Evolutionary conservation across 2,329 filamentous ascomycete species (phyloP).

Genomic region (Thyridium curvatum): DNA sequence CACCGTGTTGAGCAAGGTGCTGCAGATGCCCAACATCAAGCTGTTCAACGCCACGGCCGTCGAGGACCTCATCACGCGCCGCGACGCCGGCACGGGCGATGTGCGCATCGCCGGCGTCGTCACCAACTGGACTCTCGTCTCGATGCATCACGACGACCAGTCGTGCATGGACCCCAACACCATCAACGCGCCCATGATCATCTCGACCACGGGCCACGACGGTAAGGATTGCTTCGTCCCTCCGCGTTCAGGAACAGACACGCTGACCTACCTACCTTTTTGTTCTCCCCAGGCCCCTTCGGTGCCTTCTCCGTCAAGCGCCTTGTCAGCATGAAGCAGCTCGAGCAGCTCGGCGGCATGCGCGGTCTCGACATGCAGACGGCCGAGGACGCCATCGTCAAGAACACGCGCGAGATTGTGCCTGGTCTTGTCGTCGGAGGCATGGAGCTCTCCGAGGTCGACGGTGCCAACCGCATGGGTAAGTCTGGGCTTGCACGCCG

Average conservation of each 20-base stretch:
- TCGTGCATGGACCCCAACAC: constrained; percentile 97
- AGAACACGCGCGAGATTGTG: constrained; percentile 80
- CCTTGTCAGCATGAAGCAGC: constrained; percentile 78
- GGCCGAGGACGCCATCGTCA: constrained; percentile 90
- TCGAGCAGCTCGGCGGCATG: constrained; percentile 86
- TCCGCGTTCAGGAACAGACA: no score
- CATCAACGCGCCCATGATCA: constrained; percentile 84
- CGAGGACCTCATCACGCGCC: constrained; percentile 86
- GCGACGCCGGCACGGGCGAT: constrained; percentile 38
- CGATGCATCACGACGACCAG: constrained; percentile 82
- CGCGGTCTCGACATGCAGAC: constrained; percentile 87
- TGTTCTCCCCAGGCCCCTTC: constrained; percentile 51
- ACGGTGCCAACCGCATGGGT: constrained; percentile 88
- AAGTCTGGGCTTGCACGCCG: constrained; percentile 8
- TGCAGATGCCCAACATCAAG: constrained; percentile 86
- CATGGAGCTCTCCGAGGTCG: constrained; percentile 88
- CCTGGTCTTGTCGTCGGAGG: constrained; percentile 88
- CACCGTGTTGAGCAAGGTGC: constrained; percentile 76
- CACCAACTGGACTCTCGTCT: constrained; percentile 91
- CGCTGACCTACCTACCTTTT: neutral
- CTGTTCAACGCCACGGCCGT: constrained; percentile 93
- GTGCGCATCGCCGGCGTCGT: constrained; percentile 82
- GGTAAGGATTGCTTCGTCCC: no score
- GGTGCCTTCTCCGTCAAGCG: constrained; percentile 89
- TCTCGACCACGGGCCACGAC: constrained; percentile 88